A percentile compares a stretch with the other conserved stretches of the same genome.
Conservation (phyloP, 148 eudicot species). For the Rhododendron williamsianum region DNA sequence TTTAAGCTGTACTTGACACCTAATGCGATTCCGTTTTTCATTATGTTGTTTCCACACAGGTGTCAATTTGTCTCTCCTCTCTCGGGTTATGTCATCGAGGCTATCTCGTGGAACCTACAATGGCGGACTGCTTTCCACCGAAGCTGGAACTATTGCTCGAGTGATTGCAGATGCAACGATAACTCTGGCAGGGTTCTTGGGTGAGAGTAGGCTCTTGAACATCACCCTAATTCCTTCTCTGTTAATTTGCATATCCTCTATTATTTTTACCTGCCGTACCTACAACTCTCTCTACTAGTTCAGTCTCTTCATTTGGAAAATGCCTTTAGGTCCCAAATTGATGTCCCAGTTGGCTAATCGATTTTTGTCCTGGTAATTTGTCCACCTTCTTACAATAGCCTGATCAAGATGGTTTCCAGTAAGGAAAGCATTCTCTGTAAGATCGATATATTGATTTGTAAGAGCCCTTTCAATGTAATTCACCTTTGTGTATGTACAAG, state of each 20-base stretch:
- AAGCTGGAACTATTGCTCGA: constrained; percentile 94
- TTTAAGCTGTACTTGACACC: neutral
- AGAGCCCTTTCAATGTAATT: neutral
- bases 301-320: neutral
- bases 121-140: constrained; percentile 86
- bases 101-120: constrained; percentile 95
- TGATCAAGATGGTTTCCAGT: neutral
- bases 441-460: neutral
- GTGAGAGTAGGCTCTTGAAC: constrained; percentile 58
- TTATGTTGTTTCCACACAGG: constrained; percentile 28
- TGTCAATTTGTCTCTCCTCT: constrained; percentile 82
- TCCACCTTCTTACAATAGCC: neutral
- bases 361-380: neutral
- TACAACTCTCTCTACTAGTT: constrained; percentile 70
- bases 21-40: neutral
- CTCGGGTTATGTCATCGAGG: constrained; percentile 95
- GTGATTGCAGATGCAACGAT: constrained; percentile 92
- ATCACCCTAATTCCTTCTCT: constrained; percentile 75
- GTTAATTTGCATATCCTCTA: constrained; percentile 63
- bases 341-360: neutral
- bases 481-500: neutral
- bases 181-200: constrained; percentile 70
- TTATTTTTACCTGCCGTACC: constrained; percentile 75
- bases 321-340: neutral
- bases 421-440: neutral